Evolutionary conservation across 306 rosid species (phyloP), one percentile per base, ranked within the genome.

Genomic region (Hippophae rhamnoides): DNA sequence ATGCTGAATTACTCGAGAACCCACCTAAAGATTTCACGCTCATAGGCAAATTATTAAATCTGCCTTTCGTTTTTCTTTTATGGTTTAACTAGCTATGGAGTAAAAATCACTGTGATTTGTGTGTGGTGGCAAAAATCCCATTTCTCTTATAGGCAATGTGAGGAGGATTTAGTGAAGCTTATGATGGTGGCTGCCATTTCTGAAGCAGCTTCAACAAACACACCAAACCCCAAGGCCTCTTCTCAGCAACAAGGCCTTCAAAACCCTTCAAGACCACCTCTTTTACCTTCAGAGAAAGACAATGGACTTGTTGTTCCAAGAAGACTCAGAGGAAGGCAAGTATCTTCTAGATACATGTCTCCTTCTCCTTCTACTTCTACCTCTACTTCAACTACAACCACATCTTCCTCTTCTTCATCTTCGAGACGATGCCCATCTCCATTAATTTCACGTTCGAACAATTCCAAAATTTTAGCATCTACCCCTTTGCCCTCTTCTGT

Each of bases 111-210:
- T 61, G 61, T 71, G 76, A 65, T 70, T 50, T 69, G 65, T 26
- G 45, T 23, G 11, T 26, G 7, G 27, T 4, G 31, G 62, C 56
- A 72, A 74, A 38, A 68, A 68, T 43, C 60, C 59, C 63, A 60
- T 26, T 54, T 38, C 64, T 26, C 52, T 25, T 11, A 8, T 62
- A 65, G 18, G 75, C 82, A 76, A 81, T 87, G 84, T 77, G 82
- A 86, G 81, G 49, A 63, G 67, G 42, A 68, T 72, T 56, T 31
- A 11, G 54, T 44, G 47, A 13, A 70, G 58, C 76, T 61, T 73
- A 87, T 72, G 52, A 85, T 90, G 99, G 97, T 89, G 83, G 99
- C 94, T 71, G 95, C 95, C 76, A 77, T 93, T 86, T 80, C 95
- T 11, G 89, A 72, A 82, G 81, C 82, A 68, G 69, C 84, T 69